Percentiles rank a stretch among this genome's conserved stretches.
Evolutionary conservation across 2,329 filamentous ascomycete species (phyloP).

Genomic region (Colletotrichum sansevieriae): DNA sequence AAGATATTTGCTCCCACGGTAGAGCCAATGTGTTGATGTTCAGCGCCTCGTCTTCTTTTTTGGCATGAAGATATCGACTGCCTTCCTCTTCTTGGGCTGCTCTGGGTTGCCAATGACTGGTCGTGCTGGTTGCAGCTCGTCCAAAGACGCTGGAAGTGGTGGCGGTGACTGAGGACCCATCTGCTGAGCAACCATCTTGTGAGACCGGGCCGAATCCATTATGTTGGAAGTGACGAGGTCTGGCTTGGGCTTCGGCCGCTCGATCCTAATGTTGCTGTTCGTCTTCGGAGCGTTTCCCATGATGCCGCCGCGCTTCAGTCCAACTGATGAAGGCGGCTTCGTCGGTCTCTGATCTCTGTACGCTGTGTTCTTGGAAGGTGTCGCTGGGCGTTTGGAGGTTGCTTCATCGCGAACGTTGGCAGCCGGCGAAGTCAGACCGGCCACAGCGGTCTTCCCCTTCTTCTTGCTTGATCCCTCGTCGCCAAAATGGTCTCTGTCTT

Average conservation of each 20-base stretch:
- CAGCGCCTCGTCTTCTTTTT: slow-evolving; percentile 54
- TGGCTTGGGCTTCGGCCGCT: slow-evolving; percentile 23
- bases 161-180: slow-evolving; percentile 43
- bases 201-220: slow-evolving; percentile 10
- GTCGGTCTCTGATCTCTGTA: background rate
- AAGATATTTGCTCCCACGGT: background rate
- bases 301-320: slow-evolving; percentile 30
- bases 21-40: background rate
- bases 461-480: slow-evolving; percentile 29
- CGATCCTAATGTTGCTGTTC: slow-evolving; percentile 34
- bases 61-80: slow-evolving; percentile 64
- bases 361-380: background rate
- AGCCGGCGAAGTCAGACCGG: background rate
- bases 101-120: slow-evolving; percentile 23
- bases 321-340: slow-evolving; percentile 10
- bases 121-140: slow-evolving; percentile 30
- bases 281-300: slow-evolving; percentile 34
- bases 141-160: slow-evolving; percentile 39
- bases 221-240: background rate
- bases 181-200: slow-evolving; percentile 14
- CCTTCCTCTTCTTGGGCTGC: slow-evolving; percentile 56
- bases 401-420: slow-evolving; percentile 11
- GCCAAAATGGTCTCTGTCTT: slow-evolving; percentile 28
- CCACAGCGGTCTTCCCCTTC: slow-evolving; percentile 5
- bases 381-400: slow-evolving; percentile 5